These are phyloP conservation scores for Parastagonospora avenae DNA, from an alignment of 2,329 filamentous ascomycete species.

Conservation along the genomic window DNA sequence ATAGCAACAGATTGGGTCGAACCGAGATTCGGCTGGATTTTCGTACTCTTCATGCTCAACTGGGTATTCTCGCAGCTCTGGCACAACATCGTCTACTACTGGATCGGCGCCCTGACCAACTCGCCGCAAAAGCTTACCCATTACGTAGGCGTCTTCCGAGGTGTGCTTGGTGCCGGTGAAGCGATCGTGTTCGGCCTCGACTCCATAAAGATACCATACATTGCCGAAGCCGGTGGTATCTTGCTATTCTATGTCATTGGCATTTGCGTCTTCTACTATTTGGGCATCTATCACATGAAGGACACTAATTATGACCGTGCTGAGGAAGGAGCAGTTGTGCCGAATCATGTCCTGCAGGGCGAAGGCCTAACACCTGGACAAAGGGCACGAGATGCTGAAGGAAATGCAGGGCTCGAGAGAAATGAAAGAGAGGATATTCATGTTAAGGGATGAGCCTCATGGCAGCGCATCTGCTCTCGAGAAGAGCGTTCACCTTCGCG, in stretches of 20 bases:
- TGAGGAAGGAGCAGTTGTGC: constrained; percentile 32
- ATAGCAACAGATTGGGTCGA: constrained; percentile 37
- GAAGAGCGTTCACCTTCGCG: background rate
- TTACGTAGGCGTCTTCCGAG: constrained; percentile 38
- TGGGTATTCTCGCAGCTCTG: constrained; percentile 40
- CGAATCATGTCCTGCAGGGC: constrained; percentile 33
- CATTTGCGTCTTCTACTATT: constrained; percentile 32
- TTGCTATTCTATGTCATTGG: constrained; percentile 36
- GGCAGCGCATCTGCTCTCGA: no score
- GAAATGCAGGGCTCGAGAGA: background rate
- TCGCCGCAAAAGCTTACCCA: constrained; percentile 39
- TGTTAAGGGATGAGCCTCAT: background rate
- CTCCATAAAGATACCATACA: constrained; percentile 36
- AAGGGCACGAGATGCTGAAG: constrained; percentile 11
- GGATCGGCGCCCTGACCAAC: constrained; percentile 39
- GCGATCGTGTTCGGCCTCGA: constrained; percentile 40
- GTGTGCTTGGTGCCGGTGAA: constrained; percentile 38
- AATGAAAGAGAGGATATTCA: background rate
- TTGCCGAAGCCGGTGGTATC: constrained; percentile 36
- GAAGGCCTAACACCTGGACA: constrained; percentile 23
- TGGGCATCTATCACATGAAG: constrained; percentile 34
- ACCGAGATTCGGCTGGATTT: constrained; percentile 32
- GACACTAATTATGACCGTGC: constrained; percentile 37
- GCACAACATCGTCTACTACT: constrained; percentile 42
- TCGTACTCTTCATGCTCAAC: constrained; percentile 38